Evolutionary conservation across 2,329 filamentous ascomycete species (phyloP), one percentile per base, ranked within the genome.

Genomic region (Stylonectria norvegica): DNA sequence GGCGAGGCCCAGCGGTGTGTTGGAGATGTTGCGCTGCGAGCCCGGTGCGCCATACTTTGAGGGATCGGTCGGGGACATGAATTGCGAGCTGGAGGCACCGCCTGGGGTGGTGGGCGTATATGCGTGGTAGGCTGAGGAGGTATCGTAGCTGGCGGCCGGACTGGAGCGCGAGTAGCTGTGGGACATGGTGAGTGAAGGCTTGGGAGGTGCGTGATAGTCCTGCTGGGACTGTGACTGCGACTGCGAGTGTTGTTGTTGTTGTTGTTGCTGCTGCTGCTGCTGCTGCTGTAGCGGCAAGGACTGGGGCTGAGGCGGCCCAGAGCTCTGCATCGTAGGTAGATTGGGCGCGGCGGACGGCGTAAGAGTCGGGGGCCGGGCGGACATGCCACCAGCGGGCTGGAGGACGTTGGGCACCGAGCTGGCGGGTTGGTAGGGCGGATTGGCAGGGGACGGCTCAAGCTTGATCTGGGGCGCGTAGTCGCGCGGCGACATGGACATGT

Each of bases 161-260:
- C 89, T 95, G 42, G 89, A 93, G 56, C 87, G 79, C 34, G 90
- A 90, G 66, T 95, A 91, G 60, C 74, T 78, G 62, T 91, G 87
- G 29, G 84, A 76, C 61, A 77, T 64, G 63, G 69, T 79, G 57
- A 86, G 70, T 30, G 81, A 76, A 16, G 84, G 78, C 59, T 85
- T 83, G 34, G 81, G 78, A 30, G 84, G 79, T 29, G 45, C 37
- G 11, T 47, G 34, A 6, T 50, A 40, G 45, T 43, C 48, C 33
- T 35, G 33, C 19, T 23, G 27, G 47, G 27, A 34, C 58, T 81
- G 82, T 45, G 81, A 79, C 34, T 69, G 64, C 56, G 78, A 73
- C 45, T 73, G 64, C 34, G 52, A 51, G 42, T 59, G 60, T 43
- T 63, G 61, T 34, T 51, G 50, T 36, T 57, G 55, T 33, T 60